Conservation (phyloP, 352 stramenopile genomes). For the Globisporangium okanoganense region DNA sequence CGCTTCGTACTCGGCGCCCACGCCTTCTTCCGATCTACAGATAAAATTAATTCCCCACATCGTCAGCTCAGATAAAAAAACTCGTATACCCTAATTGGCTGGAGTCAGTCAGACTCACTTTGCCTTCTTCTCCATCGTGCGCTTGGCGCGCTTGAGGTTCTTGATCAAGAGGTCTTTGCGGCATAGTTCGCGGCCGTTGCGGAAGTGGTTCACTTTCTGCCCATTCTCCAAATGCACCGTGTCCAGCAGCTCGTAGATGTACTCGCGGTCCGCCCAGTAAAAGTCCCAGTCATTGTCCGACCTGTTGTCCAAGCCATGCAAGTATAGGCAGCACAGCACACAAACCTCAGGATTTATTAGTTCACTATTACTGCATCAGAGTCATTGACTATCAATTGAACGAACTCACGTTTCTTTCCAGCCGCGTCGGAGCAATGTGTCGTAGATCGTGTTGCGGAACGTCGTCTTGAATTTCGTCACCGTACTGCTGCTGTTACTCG, state of each 20-base stretch:
- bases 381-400: neutral
- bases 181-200: slow-evolving; percentile 85
- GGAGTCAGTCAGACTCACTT: slow-evolving; percentile 45
- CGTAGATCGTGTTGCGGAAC: slow-evolving; percentile 92
- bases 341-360: no score
- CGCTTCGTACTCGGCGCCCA: slow-evolving; percentile 14
- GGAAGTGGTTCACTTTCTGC: slow-evolving; percentile 92
- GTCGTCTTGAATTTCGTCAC: slow-evolving; percentile 86
- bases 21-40: slow-evolving; percentile 39
- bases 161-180: slow-evolving; percentile 95
- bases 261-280: slow-evolving; percentile 88
- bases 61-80: neutral
- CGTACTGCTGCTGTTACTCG: slow-evolving; percentile 8
- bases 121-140: slow-evolving; percentile 77
- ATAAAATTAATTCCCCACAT: no score
- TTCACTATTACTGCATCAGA: no score
- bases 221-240: slow-evolving; percentile 76
- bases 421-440: slow-evolving; percentile 82
- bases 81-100: no score
- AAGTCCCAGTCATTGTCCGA: slow-evolving; percentile 88
- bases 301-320: neutral
- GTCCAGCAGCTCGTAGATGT: slow-evolving; percentile 90
- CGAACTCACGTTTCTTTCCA: slow-evolving; percentile 80
- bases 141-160: slow-evolving; percentile 90
- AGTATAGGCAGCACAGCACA: neutral